Base-by-base conservation (phyloP, 2,329 filamentous ascomycete genomes). In the Talaromyces sp. region DNA sequence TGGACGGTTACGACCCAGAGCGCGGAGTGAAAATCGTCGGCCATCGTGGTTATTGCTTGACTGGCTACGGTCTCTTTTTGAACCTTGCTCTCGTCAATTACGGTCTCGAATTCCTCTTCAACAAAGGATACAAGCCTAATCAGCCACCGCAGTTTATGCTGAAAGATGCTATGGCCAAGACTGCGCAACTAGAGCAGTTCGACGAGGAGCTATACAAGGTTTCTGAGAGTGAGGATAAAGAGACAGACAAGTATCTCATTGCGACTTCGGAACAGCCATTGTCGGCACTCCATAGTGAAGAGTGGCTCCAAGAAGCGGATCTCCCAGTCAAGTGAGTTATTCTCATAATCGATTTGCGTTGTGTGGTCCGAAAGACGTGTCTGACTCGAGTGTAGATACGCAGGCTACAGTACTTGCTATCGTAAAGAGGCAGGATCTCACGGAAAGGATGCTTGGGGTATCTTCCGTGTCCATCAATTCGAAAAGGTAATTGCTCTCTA, bases 161-260 rank as follows among this genome's bases (percentile, higher is more conserved):
- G 62, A 89, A 89, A 74, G 89, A 96, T 53, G 88, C 91, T 73
- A 99, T 99, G 94, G 92, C 89, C 61, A 97, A 97, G 81, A 99
- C 94, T 0, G 94, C 94, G 2, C 94, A 99, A 77, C 85, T 99
- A 25, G 91, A 94, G 65, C 89, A 97, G 69, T 99, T 99, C 69
- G 94, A 99, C 70, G 94, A 97, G 73, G 93, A 97, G 75, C 80
- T 99, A 53, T 99, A 99, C 82, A 97, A 97, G 78, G 93, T 99
- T 57, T 81, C 81, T 22, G 86, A 93, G 64, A 88, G 89, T 71
- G 89, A 90, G 60, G 91, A 95, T 66, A 85, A 90, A 63, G 84
- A 90, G 67, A 90, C 89, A 53, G 94, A 97, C 77, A 97, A 97
- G 78, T 86, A 86, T 69, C 75, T 86, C 37, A 88, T 88, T 68